Evolutionary conservation across 192 early-diverging fungal species (phyloP), one percentile per base, ranked within the genome.

Genomic region (Backusella australiensis): DNA sequence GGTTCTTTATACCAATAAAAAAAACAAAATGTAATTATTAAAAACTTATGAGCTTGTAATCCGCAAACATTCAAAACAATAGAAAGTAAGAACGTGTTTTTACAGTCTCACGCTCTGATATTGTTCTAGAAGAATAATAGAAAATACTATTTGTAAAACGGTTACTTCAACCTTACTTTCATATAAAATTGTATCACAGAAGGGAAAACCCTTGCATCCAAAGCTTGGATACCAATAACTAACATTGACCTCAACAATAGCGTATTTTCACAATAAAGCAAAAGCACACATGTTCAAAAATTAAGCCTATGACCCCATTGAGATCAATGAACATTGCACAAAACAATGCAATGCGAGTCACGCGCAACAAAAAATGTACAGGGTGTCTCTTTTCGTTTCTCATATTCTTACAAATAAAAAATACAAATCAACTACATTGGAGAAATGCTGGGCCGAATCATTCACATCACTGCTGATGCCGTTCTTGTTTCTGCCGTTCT

Each of bases 401-500:
- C 21, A 3, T 63, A 29, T 63, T 63, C 21, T 23, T 63, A 29
- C 46, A 19, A 49, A 44, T 44, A 56, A 56, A 29, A 26, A 29
- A 26, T 11, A 26, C 19, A 53, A n/a, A 8, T 32, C 21, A 21
- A 59, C 6, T 26, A 63, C 12, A 63, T 14, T 63, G 2, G 26
- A 29, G 29, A 26, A 63, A 88, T 90, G 84, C 75, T 86, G 71
- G 80, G 83, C 21, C 81, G 81, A 74, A n/a, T 89, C 36, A 72
- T 88, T 42, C 89, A 91, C 78, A 75, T 86, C 73, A 84, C 89
- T 26, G 88, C 84, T 72, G 86, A 91, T 76, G 89, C 87, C 59
- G 79, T 89, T 38, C 80, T 91, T 26, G 77, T 91, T 63, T 90
- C 90, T 39, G 85, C 90, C 19, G 87, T 91, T 34, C 84, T 88